phyloP scores from a whole-genome alignment of 805 yeast species.

The Clavispora phyllophila region DNA sequence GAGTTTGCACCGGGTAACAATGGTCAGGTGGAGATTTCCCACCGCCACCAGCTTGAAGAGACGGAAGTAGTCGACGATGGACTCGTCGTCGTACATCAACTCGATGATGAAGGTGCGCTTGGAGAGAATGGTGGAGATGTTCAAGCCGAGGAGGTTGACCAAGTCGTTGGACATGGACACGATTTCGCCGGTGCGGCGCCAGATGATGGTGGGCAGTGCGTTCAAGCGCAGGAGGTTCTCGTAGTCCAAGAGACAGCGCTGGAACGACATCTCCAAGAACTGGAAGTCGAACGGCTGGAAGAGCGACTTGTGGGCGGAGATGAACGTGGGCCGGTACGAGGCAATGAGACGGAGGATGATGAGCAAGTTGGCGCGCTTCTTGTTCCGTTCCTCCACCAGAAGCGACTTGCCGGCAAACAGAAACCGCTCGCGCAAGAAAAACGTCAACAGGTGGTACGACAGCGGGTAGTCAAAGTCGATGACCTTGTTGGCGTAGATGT shows the following conservation, averaged over 20 bases:
- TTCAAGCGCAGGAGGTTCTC: constrained; percentile 44
- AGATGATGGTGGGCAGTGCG: constrained; percentile 75
- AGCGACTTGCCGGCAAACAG: constrained; percentile 40
- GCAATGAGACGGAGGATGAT: constrained; percentile 55
- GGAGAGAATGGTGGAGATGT: constrained; percentile 50
- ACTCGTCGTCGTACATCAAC: constrained; percentile 69
- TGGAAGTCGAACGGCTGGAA: constrained; percentile 64
- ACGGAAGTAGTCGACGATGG: constrained; percentile 67
- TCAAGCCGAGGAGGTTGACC: constrained; percentile 62
- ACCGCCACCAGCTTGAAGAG: constrained; percentile 69
- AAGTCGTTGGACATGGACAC: constrained; percentile 75
- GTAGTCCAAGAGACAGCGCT: constrained; percentile 40
- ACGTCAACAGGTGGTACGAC: constrained; percentile 56
- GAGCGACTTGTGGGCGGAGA: constrained; percentile 67
- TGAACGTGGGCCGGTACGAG: constrained; percentile 69
- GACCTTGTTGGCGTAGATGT: constrained; percentile 41
- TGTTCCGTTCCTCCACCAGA: constrained; percentile 22
- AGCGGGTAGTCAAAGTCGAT: constrained; percentile 58
- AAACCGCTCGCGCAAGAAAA: constrained; percentile 51
- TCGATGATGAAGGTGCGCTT: constrained; percentile 68
- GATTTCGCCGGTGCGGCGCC: constrained; percentile 85
- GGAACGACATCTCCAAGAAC: constrained; percentile 43
- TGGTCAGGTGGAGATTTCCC: constrained; percentile 53
- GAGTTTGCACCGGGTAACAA: constrained; percentile 47
- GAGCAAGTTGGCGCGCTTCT: constrained; percentile 29